Percentiles rank a stretch among this genome's conserved stretches.
phyloP scores from a whole-genome alignment of 176 grass and related monocot genomes.

The Urochloa ruziziensis region DNA sequence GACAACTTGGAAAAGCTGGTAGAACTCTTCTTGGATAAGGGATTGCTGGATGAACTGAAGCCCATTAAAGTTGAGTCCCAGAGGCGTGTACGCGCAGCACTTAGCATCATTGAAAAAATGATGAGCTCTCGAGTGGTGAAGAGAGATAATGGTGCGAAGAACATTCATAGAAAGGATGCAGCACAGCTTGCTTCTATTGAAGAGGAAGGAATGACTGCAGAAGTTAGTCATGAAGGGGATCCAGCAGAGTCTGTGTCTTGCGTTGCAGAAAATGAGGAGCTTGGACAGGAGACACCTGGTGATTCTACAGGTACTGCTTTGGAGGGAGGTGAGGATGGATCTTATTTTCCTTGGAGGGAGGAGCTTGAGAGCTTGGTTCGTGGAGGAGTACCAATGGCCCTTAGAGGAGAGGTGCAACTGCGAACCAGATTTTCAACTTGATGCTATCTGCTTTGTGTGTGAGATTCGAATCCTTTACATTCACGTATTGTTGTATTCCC shows the following conservation, averaged over 20 bases:
- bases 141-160: slow-evolving; percentile 31
- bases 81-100: slow-evolving; percentile 52
- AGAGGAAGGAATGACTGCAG: slow-evolving; percentile 41
- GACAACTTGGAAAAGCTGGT: slow-evolving; percentile 36
- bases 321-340: slow-evolving; percentile 20
- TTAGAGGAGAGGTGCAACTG: slow-evolving; percentile 91
- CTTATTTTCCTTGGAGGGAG: slow-evolving; percentile 72
- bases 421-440: slow-evolving; percentile 33
- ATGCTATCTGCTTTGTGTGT: background rate
- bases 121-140: slow-evolving; percentile 70
- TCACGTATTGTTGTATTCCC: slow-evolving; percentile 29
- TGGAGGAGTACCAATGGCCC: slow-evolving; percentile 86
- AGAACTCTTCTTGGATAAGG: slow-evolving; percentile 49
- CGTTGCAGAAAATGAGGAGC: slow-evolving; percentile 40
- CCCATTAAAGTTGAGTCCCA: slow-evolving; percentile 60
- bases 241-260: slow-evolving; percentile 50
- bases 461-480: slow-evolving; percentile 28
- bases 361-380: slow-evolving; percentile 86
- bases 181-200: slow-evolving; percentile 46
- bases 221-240: slow-evolving; percentile 37
- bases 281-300: slow-evolving; percentile 22
- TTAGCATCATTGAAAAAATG: slow-evolving; percentile 72
- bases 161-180: slow-evolving; percentile 19
- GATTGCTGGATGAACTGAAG: slow-evolving; percentile 54
- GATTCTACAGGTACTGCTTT: slow-evolving; percentile 29